These are phyloP conservation scores for Raffaelea arxii DNA, from an alignment of 2,329 filamentous ascomycete genomes.

Conservation along the genomic window DNA sequence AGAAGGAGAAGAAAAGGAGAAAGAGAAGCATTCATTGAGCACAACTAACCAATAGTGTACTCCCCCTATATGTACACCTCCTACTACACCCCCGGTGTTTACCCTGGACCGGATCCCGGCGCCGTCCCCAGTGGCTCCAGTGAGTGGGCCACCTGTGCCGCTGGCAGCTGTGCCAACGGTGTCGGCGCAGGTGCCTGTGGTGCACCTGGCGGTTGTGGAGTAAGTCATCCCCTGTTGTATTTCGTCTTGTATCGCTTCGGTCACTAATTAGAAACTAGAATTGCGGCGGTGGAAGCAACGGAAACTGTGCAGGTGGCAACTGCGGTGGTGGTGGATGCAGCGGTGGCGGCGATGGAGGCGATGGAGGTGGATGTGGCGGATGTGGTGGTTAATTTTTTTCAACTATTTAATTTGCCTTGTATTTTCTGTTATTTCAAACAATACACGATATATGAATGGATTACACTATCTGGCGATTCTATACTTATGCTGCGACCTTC, in stretches of 20 bases:
- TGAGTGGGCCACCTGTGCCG: conserved; percentile 29
- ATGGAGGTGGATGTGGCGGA: conserved; percentile 3
- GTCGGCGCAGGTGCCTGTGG: conserved; percentile 34
- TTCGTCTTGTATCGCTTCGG: not conserved
- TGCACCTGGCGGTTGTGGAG: conserved; percentile 26
- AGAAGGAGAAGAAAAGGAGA: not conserved
- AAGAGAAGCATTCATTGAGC: not conserved
- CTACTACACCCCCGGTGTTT: conserved; percentile 33
- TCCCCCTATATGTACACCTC: conserved; percentile 33
- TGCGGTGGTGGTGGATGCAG: conserved; percentile 13
- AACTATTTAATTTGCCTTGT: too few relatives aligned
- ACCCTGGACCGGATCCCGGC: conserved; percentile 34
- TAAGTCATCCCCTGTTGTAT: conserved; percentile 9
- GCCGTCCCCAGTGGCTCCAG: conserved; percentile 22
- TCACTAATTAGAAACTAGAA: conserved; percentile 1
- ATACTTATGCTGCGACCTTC: not conserved
- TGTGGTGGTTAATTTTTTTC: not conserved
- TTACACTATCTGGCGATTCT: too few relatives aligned
- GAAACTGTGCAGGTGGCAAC: conserved; percentile 5
- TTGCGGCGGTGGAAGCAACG: conserved; percentile 10
- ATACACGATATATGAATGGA: too few relatives aligned
- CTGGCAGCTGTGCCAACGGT: conserved; percentile 39
- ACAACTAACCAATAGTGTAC: conserved; percentile 22
- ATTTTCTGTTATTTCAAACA: too few relatives aligned
- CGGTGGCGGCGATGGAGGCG: conserved; percentile 1